Percentiles rank a stretch among this genome's conserved stretches.
Conservation (phyloP, 768 basidiomycete species). For the Candolleomyces aberdarensis region DNA sequence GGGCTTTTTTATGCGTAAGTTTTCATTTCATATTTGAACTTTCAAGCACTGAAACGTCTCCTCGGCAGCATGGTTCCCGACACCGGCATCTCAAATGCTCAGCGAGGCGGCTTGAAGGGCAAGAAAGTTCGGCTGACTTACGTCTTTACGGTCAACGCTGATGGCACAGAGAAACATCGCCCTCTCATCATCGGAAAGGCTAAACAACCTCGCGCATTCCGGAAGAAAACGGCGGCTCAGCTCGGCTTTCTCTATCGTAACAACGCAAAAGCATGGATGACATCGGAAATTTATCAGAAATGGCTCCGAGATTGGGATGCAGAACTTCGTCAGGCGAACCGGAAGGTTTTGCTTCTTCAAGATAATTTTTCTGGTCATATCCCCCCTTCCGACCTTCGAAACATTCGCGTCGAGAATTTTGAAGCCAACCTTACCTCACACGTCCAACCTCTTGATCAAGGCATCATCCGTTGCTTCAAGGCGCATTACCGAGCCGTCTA, state of each 20-base stretch:
- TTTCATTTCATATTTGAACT: not conserved
- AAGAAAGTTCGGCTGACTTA: constrained; percentile 29
- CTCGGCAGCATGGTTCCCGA: constrained; percentile 26
- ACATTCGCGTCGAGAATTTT: constrained; percentile 28
- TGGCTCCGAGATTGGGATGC: constrained; percentile 32
- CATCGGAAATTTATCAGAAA: constrained; percentile 26
- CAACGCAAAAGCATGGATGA: constrained; percentile 41
- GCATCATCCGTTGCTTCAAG: constrained; percentile 33
- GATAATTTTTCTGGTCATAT: constrained; percentile 30
- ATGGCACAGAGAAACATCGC: constrained; percentile 27
- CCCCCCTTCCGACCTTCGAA: constrained; percentile 16
- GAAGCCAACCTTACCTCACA: constrained; percentile 33
- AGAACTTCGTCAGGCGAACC: constrained; percentile 17
- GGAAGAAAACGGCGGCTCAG: constrained; percentile 23
- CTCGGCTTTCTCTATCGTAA: constrained; percentile 33
- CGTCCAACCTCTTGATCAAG: constrained; percentile 34
- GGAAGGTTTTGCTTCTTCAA: constrained; percentile 28
- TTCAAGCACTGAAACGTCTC: not conserved
- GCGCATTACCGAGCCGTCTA: constrained; percentile 23
- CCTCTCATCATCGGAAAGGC: constrained; percentile 33
- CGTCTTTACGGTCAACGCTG: constrained; percentile 31
- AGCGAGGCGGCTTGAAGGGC: constrained; percentile 28
- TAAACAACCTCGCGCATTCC: constrained; percentile 23
- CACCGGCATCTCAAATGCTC: constrained; percentile 21
- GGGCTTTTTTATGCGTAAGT: constrained; percentile 31